Evolutionary conservation across 768 basidiomycete species (phyloP), one percentile per base, ranked within the genome.

Genomic region (Lenzites betulinus): DNA sequence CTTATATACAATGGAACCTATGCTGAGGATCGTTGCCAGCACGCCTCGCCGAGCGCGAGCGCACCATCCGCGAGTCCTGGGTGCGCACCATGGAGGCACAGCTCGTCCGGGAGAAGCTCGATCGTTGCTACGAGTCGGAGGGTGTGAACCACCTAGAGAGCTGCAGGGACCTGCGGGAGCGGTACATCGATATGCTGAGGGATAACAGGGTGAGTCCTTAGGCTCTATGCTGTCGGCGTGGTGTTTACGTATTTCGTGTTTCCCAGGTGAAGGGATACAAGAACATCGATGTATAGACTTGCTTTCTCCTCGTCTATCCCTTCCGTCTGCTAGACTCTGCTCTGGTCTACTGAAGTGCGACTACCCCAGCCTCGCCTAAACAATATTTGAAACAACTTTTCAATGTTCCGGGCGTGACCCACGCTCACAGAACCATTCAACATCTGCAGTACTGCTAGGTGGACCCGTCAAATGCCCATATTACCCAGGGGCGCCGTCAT

Each of bases 61-160:
- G 84, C 47, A 78, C 83, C 74, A 79, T 98, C 70, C 86, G 91
- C 52, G 95, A 98, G 77, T 91, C 92, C 51, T 98, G 95, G 95
- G 83, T 97, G 33, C 89, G 87, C 66, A 88, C 92, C 22, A 96
- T 98, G 94, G 95, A 97, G 74, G 85, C 87, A 33, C 86, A 91
- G 49, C 79, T 98, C 59, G 93, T 97, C 48, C 86, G 87, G 62
- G 89, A 92, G 59, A 92, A 95, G 73, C 84, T 98, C 55, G 81
- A 85, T 58, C 94, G 92, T 75, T 98, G 95, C 78, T 92, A 95
- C 69, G 82, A 84, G 67, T 81, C 83, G 7, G 95, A 98, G 78
- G 94, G 95, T 33, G 91, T 95, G 39, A 97, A 98, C 75, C 87
- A 92, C 69, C 86, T 92, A 62, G 90, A 95, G 75, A 90, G 86